Evolutionary conservation across 176 grass and related monocot genomes (phyloP), one percentile per base, ranked within the genome.

Genomic region (Elymus sibiricus): DNA sequence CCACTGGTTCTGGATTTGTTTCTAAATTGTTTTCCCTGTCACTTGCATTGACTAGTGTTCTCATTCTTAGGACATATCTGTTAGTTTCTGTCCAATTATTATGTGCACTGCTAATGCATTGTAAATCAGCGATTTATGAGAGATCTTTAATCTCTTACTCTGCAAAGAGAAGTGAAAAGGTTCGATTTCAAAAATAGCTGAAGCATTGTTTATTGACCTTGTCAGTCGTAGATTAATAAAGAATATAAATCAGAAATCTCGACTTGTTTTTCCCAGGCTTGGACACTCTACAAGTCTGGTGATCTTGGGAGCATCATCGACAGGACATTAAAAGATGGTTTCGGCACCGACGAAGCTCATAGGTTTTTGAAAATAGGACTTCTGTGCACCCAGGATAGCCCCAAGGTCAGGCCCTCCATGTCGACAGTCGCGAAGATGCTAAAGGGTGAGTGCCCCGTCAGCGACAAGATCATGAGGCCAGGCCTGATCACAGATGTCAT

Each of bases 401-500:
- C 93, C 5, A 92, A 90, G 82, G 49, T 88, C 56, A 89, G 95
- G 59, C 95, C 93, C n/a, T 46, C 93, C 40, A 98, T 98, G 91
- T 90, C 95, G 5, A 83, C 37, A 16, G 88, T 86, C 2, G 74
- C 89, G 9, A 83, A 82, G 84, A 92, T 92, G 93, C 75, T 98
- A 19, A 90, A 74, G 9, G 90, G 91, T 3, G 77, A 90, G 38
- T 87, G 58, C 34, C 7, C 74, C 11, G 62, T 89, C 31, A 24
- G 70, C 13, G 83, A 81, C 78, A 76, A 77, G 85, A 93, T 98
- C 85, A 95, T 58, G 69, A 95, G 92, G 82, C 93, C 95, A 4
- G 91, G 93, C 66, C 68, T 98, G 59, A 95, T 98, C 82, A 83
- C 95, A 75, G 95, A 98, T 19, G 88, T 95, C 75, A 98, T 92